phyloP scores from a whole-genome alignment of 441 rosid species.

The Populus hybrid region DNA sequence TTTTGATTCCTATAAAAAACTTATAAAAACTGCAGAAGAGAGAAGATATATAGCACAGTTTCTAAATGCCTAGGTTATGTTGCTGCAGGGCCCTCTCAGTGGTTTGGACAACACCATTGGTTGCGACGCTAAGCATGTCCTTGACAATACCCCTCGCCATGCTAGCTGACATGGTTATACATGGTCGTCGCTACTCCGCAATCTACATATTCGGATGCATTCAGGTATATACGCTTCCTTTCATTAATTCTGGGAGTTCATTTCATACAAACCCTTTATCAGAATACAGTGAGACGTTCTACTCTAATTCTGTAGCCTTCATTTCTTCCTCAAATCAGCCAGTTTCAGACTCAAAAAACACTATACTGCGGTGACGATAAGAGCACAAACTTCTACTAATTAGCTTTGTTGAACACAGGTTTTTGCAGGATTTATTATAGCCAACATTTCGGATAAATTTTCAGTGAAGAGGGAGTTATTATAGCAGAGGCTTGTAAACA shows the following conservation, averaged over 20 bases:
- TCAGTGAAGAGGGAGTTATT: constrained; percentile 22
- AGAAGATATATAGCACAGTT: background rate
- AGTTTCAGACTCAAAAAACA: background rate
- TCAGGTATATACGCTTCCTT: constrained; percentile 46
- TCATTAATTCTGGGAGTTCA: background rate
- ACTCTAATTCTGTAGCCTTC: background rate
- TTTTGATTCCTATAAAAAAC: background rate
- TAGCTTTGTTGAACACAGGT: constrained; percentile 37
- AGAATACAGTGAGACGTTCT: background rate
- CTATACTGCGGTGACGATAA: background rate
- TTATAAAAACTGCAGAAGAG: background rate
- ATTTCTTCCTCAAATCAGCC: background rate
- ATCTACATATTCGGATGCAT: constrained; percentile 67
- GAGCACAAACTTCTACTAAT: background rate
- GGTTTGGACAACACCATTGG: constrained; percentile 86
- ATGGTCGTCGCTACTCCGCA: constrained; percentile 65
- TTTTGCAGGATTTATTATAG: constrained; percentile 54
- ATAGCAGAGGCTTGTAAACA: background rate
- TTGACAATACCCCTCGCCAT: constrained; percentile 82
- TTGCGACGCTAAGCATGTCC: constrained; percentile 80
- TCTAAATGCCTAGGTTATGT: background rate
- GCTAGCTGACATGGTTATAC: constrained; percentile 79
- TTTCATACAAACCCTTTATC: background rate
- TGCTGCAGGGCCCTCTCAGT: constrained; percentile 76
- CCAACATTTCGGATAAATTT: constrained; percentile 43